Conservation (phyloP, 2,329 filamentous ascomycete species). For the Scytalidium sp. region DNA sequence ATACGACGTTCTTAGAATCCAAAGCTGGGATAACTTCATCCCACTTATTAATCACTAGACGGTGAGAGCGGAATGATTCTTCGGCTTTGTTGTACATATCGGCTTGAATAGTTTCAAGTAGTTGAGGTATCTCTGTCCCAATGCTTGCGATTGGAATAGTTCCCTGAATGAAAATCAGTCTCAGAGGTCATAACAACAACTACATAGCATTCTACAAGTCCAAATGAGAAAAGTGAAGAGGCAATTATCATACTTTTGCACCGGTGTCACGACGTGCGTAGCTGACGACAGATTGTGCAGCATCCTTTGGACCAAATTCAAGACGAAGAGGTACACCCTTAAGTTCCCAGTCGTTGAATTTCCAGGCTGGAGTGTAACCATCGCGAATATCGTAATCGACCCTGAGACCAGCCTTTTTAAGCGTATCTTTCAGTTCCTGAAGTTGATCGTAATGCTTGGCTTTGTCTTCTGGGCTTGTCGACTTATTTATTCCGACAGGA, state of each 20-base stretch:
- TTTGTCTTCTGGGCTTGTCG: conserved; percentile 76
- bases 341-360: conserved; percentile 99
- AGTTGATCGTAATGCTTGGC: conserved; percentile 74
- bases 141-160: no score
- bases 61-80: conserved; percentile 73
- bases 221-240: no score
- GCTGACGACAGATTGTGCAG: conserved; percentile 78
- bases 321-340: conserved; percentile 92
- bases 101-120: no score
- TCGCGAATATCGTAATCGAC: conserved; percentile 82
- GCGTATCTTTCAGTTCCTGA: conserved; percentile 63
- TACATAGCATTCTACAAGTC: no score
- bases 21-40: conserved; percentile 86
- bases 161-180: no score
- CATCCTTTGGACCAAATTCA: conserved; percentile 94
- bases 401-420: conserved; percentile 73
- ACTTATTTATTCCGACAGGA: conserved; percentile 89
- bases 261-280: conserved; percentile 84
- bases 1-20: conserved; percentile 86
- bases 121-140: no score
- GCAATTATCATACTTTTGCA: no score
- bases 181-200: no score
- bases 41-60: conserved; percentile 81
- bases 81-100: no score
- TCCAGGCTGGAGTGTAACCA: conserved; percentile 90